These are phyloP conservation scores for Lentinus tigrinus DNA, from an alignment of 768 basidiomycete genomes.

Conservation along the genomic window DNA sequence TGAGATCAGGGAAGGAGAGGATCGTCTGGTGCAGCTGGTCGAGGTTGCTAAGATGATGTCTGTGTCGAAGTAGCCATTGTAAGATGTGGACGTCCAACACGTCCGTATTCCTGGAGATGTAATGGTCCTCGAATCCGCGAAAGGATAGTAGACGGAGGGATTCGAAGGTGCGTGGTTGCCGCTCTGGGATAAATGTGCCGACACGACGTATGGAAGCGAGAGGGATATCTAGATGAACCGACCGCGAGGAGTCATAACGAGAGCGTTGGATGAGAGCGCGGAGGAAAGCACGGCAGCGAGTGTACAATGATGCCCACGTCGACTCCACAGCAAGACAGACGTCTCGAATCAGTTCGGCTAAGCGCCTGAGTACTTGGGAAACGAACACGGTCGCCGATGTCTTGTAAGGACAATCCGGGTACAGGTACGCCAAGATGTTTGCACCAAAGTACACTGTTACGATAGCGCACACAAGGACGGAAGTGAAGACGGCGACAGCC, in stretches of 20 bases:
- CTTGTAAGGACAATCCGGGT: conserved; percentile 17
- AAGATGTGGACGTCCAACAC: not conserved
- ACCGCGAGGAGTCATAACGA: too few species aligned
- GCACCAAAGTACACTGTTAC: conserved; percentile 15
- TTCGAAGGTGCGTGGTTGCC: not conserved
- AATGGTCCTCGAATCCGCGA: not conserved
- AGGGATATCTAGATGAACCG: too few species aligned
- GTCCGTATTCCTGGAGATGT: not conserved
- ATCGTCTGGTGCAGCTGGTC: not conserved
- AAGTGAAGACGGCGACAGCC: conserved; percentile 9
- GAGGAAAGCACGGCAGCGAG: too few species aligned
- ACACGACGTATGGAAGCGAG: not conserved
- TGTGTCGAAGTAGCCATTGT: not conserved
- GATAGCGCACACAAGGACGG: conserved; percentile 6
- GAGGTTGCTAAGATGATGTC: not conserved
- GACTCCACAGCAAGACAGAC: not conserved
- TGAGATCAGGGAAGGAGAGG: not conserved
- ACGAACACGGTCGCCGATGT: conserved; percentile 14
- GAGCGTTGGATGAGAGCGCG: too few species aligned
- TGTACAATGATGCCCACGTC: not conserved
- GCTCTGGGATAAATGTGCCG: not conserved
- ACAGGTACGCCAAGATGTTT: conserved; percentile 15
- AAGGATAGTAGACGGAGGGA: not conserved
- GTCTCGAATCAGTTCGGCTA: not conserved
- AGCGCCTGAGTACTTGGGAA: not conserved